Evolutionary conservation across 2,329 filamentous ascomycete genomes (phyloP).

Genomic region (Anthostomella pinea): DNA sequence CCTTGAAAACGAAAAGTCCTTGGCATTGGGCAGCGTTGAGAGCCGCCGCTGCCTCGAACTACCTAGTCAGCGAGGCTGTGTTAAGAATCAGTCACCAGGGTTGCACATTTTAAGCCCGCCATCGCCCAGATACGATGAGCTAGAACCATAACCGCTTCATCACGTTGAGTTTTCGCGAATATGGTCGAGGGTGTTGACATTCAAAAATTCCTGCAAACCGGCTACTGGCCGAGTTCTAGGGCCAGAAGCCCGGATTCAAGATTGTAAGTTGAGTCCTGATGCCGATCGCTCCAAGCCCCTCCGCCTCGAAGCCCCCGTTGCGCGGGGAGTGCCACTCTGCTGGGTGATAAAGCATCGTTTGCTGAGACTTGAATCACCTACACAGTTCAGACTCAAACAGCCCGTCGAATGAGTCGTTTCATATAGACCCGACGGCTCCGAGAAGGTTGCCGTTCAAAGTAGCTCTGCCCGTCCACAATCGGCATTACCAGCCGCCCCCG

Average conservation of each 20-base stretch:
- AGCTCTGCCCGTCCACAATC: constrained; percentile 8
- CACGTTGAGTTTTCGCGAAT: constrained; percentile 16
- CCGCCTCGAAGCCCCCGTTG: neutral
- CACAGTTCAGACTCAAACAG: constrained; percentile 16
- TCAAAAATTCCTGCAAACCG: constrained; percentile 27
- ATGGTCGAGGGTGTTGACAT: constrained; percentile 28
- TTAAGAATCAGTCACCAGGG: constrained; percentile 1
- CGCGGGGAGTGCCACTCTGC: constrained; percentile 3
- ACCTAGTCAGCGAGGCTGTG: constrained; percentile 9
- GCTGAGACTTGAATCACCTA: too few species aligned
- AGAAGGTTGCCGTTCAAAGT: constrained; percentile 19
- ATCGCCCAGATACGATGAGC: constrained; percentile 21
- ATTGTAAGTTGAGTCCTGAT: constrained; percentile 21
- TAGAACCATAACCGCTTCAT: too few species aligned
- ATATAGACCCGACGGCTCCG: constrained; percentile 20
- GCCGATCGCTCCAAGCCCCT: constrained; percentile 5
- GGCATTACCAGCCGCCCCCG: constrained; percentile 47
- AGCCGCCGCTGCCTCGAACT: constrained; percentile 7
- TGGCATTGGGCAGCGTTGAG: constrained; percentile 3
- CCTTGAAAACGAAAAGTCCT: too few species aligned
- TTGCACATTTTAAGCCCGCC: constrained; percentile 8
- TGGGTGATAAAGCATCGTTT: constrained; percentile 3
- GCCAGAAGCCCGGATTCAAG: constrained; percentile 24
- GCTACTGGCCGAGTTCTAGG: constrained; percentile 31
- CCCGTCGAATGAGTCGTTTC: constrained; percentile 18